Conservation (phyloP, 176 grass and related monocot species). For the Carex myosuroides region DNA sequence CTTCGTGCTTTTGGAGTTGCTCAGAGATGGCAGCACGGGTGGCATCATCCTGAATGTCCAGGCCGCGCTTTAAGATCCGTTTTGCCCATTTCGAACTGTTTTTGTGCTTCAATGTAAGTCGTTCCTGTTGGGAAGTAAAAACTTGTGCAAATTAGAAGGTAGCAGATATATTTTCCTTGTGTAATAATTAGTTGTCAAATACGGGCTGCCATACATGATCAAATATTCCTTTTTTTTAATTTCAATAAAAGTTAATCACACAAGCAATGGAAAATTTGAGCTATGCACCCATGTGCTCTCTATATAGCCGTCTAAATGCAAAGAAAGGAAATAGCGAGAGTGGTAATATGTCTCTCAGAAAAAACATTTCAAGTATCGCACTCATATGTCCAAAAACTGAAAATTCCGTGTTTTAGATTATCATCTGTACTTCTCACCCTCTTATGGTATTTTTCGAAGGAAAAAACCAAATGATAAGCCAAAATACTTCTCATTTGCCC, state of each 20-base stretch:
- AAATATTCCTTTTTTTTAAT: neutral
- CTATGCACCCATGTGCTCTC: neutral
- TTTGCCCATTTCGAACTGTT: slow-evolving; percentile 89
- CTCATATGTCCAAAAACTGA: neutral
- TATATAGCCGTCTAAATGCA: neutral
- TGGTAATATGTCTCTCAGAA: neutral
- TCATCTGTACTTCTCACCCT: neutral
- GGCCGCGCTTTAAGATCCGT: slow-evolving; percentile 72
- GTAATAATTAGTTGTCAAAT: neutral
- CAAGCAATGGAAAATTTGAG: neutral
- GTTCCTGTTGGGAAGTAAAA: slow-evolving; percentile 48
- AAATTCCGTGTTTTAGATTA: neutral
- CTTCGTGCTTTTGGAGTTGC: slow-evolving; percentile 66
- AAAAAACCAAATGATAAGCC: neutral
- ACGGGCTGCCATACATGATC: neutral
- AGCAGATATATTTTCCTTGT: neutral
- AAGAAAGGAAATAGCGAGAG: neutral
- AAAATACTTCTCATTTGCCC: neutral
- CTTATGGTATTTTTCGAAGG: neutral
- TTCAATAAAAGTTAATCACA: neutral
- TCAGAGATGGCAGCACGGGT: slow-evolving; percentile 72
- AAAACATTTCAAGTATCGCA: neutral
- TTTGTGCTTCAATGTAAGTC: slow-evolving; percentile 84
- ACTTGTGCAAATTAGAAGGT: neutral
- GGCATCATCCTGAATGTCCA: slow-evolving; percentile 78